phyloP scores from a whole-genome alignment of 2,329 filamentous ascomycete genomes.

The Colletotrichum karsti region DNA sequence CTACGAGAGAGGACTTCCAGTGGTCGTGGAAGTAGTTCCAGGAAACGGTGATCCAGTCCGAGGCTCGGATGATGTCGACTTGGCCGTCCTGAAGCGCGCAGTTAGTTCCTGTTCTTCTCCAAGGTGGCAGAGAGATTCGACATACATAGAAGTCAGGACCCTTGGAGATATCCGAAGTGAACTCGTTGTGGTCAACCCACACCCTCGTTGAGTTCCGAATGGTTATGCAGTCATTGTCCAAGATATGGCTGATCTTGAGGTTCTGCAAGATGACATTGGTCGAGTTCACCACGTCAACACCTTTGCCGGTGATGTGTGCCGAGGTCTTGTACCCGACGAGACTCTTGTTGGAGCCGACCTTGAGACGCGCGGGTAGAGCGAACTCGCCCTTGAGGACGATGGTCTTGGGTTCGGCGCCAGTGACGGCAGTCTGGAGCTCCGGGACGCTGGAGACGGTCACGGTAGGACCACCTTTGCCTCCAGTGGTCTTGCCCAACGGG shows the following conservation, averaged over 20 bases:
- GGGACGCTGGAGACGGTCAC: conserved; percentile 52
- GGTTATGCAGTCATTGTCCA: conserved; percentile 51
- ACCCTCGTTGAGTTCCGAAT: conserved; percentile 54
- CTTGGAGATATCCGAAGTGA: conserved; percentile 47
- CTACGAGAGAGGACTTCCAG: conserved; percentile 55
- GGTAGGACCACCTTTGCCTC: conserved; percentile 54
- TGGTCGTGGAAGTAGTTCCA: conserved; percentile 58
- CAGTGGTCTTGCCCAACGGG: conserved; percentile 46
- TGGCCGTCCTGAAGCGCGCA: conserved; percentile 47
- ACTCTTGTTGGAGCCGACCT: conserved; percentile 55
- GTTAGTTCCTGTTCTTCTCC: not conserved
- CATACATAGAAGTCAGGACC: conserved; percentile 47
- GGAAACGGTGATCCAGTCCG: conserved; percentile 54
- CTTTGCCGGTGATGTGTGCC: conserved; percentile 44
- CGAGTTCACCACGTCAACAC: conserved; percentile 43
- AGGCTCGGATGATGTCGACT: conserved; percentile 52
- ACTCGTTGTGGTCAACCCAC: conserved; percentile 58
- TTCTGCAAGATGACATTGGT: conserved; percentile 52
- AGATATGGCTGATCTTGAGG: conserved; percentile 43
- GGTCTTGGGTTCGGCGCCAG: conserved; percentile 48
- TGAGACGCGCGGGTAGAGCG: conserved; percentile 48
- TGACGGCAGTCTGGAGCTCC: conserved; percentile 53
- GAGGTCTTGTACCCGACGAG: conserved; percentile 45
- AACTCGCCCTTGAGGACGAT: conserved; percentile 53
- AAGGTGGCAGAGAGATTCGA: not conserved